A percentile compares a stretch with the other conserved stretches of the same genome.
phyloP scores from a whole-genome alignment of 2,329 filamentous ascomycete species.

The Stenocarpella maydis region DNA sequence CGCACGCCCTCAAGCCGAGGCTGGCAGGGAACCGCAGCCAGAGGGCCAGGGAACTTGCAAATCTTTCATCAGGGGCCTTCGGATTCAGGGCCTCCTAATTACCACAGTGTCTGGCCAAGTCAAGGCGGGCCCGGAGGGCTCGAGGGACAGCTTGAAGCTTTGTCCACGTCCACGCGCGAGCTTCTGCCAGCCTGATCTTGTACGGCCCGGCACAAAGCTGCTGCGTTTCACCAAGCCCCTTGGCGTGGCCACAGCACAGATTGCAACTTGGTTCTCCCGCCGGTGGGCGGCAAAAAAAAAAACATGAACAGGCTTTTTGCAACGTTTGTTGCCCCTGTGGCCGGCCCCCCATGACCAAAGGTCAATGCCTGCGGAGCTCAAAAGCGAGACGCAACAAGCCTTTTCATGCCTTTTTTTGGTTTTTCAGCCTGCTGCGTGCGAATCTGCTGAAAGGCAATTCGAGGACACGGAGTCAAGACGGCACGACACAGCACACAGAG shows the following conservation, averaged over 20 bases:
- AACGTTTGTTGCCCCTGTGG: slow-evolving; percentile 20
- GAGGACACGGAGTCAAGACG: neutral
- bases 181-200: slow-evolving; percentile 8
- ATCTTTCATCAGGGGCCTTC: slow-evolving; percentile 4
- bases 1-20: slow-evolving; percentile 1
- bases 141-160: no score
- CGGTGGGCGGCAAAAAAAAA: slow-evolving; percentile 19
- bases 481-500: no score
- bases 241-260: slow-evolving; percentile 23
- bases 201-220: slow-evolving; percentile 14
- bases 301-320: slow-evolving; percentile 18
- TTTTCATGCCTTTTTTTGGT: no score
- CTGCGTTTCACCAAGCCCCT: slow-evolving; percentile 24
- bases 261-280: slow-evolving; percentile 13
- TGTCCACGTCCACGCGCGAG: slow-evolving; percentile 16
- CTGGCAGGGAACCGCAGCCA: slow-evolving; percentile 16
- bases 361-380: slow-evolving; percentile 23
- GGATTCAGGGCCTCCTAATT: neutral
- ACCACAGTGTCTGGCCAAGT: neutral
- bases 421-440: slow-evolving; percentile 8
- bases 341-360: neutral
- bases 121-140: neutral
- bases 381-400: slow-evolving; percentile 13
- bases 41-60: neutral
- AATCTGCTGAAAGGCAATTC: neutral